Evolutionary conservation across 306 rosid species (phyloP).

Genomic region (Prunus campanulata): DNA sequence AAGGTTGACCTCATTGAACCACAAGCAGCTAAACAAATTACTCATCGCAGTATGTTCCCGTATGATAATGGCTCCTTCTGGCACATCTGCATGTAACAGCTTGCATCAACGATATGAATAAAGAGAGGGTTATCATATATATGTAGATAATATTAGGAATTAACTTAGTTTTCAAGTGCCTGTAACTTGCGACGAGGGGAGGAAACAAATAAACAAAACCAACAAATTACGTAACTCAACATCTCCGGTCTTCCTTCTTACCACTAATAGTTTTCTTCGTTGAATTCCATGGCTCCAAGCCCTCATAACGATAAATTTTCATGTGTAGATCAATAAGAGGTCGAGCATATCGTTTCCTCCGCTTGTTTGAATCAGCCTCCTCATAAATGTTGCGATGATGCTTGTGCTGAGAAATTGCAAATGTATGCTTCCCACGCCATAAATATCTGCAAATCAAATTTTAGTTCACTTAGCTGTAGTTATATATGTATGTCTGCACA

Average conservation of each 20-base stretch:
- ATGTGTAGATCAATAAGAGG: slow-evolving; percentile 96
- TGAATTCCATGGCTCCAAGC: slow-evolving; percentile 82
- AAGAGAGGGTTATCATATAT: neutral
- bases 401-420: slow-evolving; percentile 98
- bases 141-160: neutral
- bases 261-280: slow-evolving; percentile 71
- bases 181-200: neutral
- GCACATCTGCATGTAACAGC: slow-evolving; percentile 72
- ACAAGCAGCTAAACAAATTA: slow-evolving; percentile 92
- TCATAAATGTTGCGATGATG: slow-evolving; percentile 84
- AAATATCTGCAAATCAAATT: slow-evolving; percentile 58
- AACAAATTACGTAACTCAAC: slow-evolving; percentile 19
- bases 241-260: slow-evolving; percentile 36
- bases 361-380: slow-evolving; percentile 97
- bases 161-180: neutral
- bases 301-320: slow-evolving; percentile 91
- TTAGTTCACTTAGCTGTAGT: neutral
- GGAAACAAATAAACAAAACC: slow-evolving; percentile 5
- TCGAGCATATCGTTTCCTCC: slow-evolving; percentile 96
- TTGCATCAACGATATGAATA: slow-evolving; percentile 19
- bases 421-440: slow-evolving; percentile 87
- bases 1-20: slow-evolving; percentile 97
- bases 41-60: slow-evolving; percentile 77
- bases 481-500: neutral
- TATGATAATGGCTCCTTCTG: slow-evolving; percentile 88